Evolutionary conservation across 192 early-diverging fungal species (phyloP).

Genomic region (Gaertneriomyces sp.): DNA sequence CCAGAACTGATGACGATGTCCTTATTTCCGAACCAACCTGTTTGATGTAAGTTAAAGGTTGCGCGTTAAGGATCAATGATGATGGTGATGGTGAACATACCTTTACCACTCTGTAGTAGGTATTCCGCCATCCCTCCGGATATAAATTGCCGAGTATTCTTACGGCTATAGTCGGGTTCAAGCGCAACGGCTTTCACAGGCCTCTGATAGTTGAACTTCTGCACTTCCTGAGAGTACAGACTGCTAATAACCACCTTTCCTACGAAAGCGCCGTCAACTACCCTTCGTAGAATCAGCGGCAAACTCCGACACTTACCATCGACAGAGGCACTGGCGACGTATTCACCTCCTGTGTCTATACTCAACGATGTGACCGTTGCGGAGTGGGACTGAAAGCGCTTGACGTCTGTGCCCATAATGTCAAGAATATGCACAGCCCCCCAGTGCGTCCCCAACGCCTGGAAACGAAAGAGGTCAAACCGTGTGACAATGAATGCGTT

Average conservation of each 20-base stretch:
- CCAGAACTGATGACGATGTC: conserved; percentile 80
- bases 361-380: conserved; percentile 84
- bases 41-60: conserved; percentile 10
- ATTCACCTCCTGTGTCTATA: conserved; percentile 84
- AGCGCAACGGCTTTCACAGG: conserved; percentile 87
- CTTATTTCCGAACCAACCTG: conserved; percentile 82
- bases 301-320: conserved; percentile 64
- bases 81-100: conserved; percentile 16
- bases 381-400: conserved; percentile 77
- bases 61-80: too few relatives aligned
- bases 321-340: conserved; percentile 84
- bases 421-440: conserved; percentile 87
- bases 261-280: conserved; percentile 23
- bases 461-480: not conserved
- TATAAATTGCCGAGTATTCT: conserved; percentile 72
- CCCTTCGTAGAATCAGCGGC: not conserved
- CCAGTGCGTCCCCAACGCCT: conserved; percentile 88
- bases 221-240: conserved; percentile 71
- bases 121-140: conserved; percentile 89
- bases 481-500: not conserved
- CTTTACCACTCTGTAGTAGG: conserved; percentile 82
- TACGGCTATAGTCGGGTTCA: conserved; percentile 81
- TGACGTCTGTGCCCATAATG: conserved; percentile 85
- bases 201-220: conserved; percentile 73
- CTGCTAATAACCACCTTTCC: conserved; percentile 82